Evolutionary conservation across 352 stramenopile species (phyloP).

Genomic region (Blastocystis sp.): DNA sequence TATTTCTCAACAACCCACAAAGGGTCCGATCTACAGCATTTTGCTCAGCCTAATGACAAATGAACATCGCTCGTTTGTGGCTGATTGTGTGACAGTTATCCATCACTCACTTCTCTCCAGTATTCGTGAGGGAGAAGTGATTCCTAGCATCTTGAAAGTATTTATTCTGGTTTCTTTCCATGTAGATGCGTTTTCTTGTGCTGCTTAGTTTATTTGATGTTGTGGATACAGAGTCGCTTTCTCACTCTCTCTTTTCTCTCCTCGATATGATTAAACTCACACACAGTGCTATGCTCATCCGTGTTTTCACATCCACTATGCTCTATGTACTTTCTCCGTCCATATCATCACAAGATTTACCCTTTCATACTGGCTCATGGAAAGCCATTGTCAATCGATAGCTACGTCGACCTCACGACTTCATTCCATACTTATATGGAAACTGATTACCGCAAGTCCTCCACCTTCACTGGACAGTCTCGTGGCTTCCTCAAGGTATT

Average conservation of each 20-base stretch:
- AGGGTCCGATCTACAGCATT: not conserved
- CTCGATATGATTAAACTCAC: not conserved
- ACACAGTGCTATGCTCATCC: conserved; percentile 7
- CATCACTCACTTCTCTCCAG: not conserved
- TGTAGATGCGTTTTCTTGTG: not conserved
- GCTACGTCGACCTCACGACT: not conserved
- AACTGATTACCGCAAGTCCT: not conserved
- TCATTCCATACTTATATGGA: conserved; percentile 6
- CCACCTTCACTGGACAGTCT: not conserved
- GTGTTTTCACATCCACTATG: not conserved
- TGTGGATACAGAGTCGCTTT: not conserved
- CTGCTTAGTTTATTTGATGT: not conserved
- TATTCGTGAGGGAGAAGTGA: not conserved
- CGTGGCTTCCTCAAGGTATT: conserved; percentile 11
- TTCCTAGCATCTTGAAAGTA: not conserved
- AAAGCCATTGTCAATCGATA: not conserved
- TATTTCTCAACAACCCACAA: conserved; percentile 32
- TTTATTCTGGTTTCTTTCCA: not conserved
- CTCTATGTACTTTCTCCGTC: not conserved
- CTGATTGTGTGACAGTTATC: not conserved
- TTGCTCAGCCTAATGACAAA: not conserved
- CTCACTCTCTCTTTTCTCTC: not conserved
- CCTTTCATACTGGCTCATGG: not conserved
- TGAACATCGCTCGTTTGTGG: not conserved
- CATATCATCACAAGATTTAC: not conserved